These are phyloP conservation scores for Umbelopsis isabellina DNA, from an alignment of 192 early-diverging fungal genomes.

Conservation along the genomic window DNA sequence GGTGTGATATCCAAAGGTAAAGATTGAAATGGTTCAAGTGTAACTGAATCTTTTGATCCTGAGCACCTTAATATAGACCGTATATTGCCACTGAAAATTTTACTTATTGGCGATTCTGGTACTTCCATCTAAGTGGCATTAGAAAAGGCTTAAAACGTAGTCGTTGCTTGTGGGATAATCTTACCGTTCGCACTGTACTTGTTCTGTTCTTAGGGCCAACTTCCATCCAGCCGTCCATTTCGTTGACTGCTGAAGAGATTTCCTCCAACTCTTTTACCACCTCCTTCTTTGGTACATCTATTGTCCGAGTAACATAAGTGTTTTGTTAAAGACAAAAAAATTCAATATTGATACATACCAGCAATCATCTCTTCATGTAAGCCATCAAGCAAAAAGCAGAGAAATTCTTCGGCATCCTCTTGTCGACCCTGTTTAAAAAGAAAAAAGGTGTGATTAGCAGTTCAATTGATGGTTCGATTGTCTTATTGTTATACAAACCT, in stretches of 20 bases:
- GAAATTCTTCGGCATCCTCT: constrained; percentile 97
- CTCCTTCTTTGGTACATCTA: constrained; percentile 5
- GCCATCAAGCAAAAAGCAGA: constrained; percentile 91
- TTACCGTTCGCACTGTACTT: constrained; percentile 60
- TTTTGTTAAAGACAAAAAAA: background rate
- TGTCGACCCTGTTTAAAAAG: constrained; percentile 89
- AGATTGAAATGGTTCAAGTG: constrained; percentile 84
- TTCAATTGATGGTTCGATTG: background rate
- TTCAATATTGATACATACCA: constrained; percentile 29
- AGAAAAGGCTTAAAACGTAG: background rate
- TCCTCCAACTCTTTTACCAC: constrained; percentile 10
- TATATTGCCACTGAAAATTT: constrained; percentile 84
- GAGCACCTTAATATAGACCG: constrained; percentile 77
- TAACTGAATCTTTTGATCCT: constrained; percentile 78
- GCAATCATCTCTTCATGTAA: constrained; percentile 87
- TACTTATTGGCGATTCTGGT: constrained; percentile 76
- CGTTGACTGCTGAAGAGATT: constrained; percentile 17
- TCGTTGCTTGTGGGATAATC: background rate
- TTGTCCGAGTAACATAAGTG: background rate
- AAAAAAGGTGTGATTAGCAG: no score
- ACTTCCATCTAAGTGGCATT: constrained; percentile 56
- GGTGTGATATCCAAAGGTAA: constrained; percentile 85
- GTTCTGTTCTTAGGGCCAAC: constrained; percentile 88
- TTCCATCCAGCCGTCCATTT: constrained; percentile 77
- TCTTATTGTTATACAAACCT: constrained; percentile 44